Conservation (phyloP, 179 eudicot genomes). For the Vitellaria paradoxa region DNA sequence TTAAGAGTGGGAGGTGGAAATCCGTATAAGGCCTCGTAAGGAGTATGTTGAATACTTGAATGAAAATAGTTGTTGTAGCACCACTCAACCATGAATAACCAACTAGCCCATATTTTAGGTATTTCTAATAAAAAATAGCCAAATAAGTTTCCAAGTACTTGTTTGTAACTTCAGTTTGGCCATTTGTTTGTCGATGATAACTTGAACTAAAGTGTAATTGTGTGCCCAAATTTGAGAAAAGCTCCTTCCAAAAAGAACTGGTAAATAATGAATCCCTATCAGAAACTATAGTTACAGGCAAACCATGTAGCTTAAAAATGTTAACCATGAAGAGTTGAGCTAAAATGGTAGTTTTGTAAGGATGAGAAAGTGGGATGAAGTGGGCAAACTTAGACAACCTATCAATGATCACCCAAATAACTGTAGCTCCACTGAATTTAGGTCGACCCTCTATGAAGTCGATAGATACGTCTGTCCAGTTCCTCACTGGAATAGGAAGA, state of each 20-base stretch:
- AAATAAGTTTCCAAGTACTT: no score
- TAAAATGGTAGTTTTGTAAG: background rate
- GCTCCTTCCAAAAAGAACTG: background rate
- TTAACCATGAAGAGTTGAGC: background rate
- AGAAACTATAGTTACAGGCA: background rate
- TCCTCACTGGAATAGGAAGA: no score
- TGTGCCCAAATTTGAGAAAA: background rate
- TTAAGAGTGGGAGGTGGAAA: background rate
- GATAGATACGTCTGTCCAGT: background rate
- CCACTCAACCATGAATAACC: background rate
- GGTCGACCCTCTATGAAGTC: background rate
- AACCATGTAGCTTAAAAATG: background rate
- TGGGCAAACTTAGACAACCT: no score
- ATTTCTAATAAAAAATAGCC: background rate
- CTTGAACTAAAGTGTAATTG: no score
- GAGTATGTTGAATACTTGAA: background rate
- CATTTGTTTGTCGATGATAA: no score
- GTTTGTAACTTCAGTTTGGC: no score
- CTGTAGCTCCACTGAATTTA: no score
- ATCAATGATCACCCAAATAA: no score
- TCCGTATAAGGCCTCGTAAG: background rate
- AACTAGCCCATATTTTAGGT: background rate
- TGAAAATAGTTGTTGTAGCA: background rate
- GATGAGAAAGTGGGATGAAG: background rate
- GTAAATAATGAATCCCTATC: background rate